Evolutionary conservation across 257 asterid species (phyloP).

Genomic region (Sherardia arvensis): DNA sequence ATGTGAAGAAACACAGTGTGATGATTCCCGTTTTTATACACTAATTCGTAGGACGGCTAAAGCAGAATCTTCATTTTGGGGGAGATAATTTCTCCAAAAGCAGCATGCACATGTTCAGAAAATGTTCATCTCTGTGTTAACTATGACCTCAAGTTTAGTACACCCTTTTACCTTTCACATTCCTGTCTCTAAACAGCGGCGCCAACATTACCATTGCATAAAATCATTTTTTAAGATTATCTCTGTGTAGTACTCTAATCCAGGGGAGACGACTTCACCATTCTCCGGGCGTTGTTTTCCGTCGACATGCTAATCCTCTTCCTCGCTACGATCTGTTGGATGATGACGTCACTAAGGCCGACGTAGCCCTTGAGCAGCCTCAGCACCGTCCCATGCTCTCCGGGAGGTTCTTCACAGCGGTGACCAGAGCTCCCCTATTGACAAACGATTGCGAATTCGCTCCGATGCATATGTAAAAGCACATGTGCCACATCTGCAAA

Average conservation of each 20-base stretch:
- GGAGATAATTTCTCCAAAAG: conserved; percentile 1
- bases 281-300: conserved; percentile 67
- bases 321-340: conserved; percentile 48
- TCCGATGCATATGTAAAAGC: too few relatives aligned
- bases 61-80: not conserved
- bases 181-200: not conserved
- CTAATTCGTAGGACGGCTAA: not conserved
- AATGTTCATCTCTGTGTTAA: not conserved
- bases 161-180: not conserved
- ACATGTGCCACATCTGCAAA: too few relatives aligned
- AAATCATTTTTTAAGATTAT: too few relatives aligned
- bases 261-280: conserved; percentile 61
- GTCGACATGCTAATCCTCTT: conserved; percentile 50
- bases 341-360: too few relatives aligned
- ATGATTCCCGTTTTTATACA: not conserved
- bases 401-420: too few relatives aligned
- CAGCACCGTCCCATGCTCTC: too few relatives aligned
- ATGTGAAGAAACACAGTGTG: not conserved
- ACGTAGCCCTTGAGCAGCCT: too few relatives aligned
- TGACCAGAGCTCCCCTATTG: too few relatives aligned
- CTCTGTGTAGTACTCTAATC: too few relatives aligned
- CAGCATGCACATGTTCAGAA: not conserved
- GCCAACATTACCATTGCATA: not conserved
- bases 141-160: not conserved
- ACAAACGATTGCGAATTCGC: too few relatives aligned